phyloP scores from a whole-genome alignment of 306 rosid species.

The Castanea sativa region DNA sequence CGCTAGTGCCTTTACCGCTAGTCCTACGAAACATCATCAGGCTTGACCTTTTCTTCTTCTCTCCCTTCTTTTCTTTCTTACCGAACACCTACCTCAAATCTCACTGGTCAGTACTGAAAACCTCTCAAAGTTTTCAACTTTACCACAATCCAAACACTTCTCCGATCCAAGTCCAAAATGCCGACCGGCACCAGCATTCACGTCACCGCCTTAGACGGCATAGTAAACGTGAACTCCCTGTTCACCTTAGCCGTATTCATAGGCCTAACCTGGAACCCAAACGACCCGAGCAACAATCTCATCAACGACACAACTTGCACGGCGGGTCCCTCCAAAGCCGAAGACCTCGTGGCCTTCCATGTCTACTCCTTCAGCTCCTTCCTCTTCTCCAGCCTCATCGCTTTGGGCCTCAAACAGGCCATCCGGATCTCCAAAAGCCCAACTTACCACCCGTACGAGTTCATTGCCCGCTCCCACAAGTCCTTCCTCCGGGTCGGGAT shows the following conservation, averaged over 20 bases:
- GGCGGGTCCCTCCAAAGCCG: slow-evolving; percentile 54
- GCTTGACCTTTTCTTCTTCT: no score
- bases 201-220: slow-evolving; percentile 74
- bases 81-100: no score
- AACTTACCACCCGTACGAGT: slow-evolving; percentile 44
- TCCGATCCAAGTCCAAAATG: slow-evolving; percentile 20
- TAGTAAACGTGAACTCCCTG: slow-evolving; percentile 82
- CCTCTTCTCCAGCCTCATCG: slow-evolving; percentile 95
- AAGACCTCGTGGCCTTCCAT: slow-evolving; percentile 77
- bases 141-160: neutral
- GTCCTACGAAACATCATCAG: no score
- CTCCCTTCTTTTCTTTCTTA: no score
- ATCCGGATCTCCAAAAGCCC: slow-evolving; percentile 59
- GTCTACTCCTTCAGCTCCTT: slow-evolving; percentile 96
- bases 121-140: neutral
- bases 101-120: neutral
- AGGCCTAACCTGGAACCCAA: slow-evolving; percentile 75
- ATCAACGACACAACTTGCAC: slow-evolving; percentile 34
- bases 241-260: slow-evolving; percentile 88
- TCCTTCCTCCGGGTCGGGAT: slow-evolving; percentile 63
- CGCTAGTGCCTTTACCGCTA: no score
- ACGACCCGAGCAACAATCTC: slow-evolving; percentile 57
- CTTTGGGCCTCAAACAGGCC: slow-evolving; percentile 80
- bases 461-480: slow-evolving; percentile 51
- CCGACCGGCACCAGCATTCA: slow-evolving; percentile 63